These are phyloP conservation scores for Jacaranda copaia DNA, from an alignment of 257 asterid genomes.

Conservation along the genomic window DNA sequence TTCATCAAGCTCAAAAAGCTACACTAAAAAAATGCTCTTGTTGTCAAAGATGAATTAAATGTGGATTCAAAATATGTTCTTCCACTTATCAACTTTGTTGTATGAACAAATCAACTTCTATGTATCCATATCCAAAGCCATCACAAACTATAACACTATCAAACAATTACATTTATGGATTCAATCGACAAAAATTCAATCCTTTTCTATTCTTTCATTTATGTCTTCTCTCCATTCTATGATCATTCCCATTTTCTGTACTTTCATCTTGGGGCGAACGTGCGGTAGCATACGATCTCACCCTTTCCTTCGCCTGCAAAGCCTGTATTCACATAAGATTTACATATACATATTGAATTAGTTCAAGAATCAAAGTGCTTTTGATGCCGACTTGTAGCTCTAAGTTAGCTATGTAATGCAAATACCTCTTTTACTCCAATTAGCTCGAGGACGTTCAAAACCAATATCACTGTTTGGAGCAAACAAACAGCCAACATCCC, in stretches of 20 bases:
- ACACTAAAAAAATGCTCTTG: no score
- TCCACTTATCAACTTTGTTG: not conserved
- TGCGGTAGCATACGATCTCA: constrained; percentile 39
- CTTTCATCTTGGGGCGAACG: constrained; percentile 44
- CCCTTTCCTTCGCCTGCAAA: constrained; percentile 60
- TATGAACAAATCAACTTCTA: not conserved
- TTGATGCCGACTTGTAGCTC: not conserved
- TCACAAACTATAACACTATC: no score
- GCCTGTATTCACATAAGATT: constrained; percentile 54
- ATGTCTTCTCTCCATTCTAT: not conserved
- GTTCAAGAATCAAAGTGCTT: not conserved
- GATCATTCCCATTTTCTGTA: constrained; percentile 33
- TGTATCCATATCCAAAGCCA: not conserved
- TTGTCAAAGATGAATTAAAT: not conserved
- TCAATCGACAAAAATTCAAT: not conserved
- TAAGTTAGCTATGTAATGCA: not conserved
- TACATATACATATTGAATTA: not conserved
- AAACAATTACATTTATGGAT: no score
- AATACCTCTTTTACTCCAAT: constrained; percentile 78
- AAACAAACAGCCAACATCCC: constrained; percentile 79
- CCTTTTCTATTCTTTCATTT: not conserved
- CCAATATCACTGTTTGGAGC: constrained; percentile 68
- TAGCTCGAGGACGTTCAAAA: constrained; percentile 45
- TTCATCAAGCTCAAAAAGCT: no score
- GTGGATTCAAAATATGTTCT: constrained; percentile 11